Percentiles rank a stretch among this genome's conserved stretches.
Evolutionary conservation across 495 filamentous ascomycete species (phyloP).

Genomic region (Chaetomidium leptoderma): DNA sequence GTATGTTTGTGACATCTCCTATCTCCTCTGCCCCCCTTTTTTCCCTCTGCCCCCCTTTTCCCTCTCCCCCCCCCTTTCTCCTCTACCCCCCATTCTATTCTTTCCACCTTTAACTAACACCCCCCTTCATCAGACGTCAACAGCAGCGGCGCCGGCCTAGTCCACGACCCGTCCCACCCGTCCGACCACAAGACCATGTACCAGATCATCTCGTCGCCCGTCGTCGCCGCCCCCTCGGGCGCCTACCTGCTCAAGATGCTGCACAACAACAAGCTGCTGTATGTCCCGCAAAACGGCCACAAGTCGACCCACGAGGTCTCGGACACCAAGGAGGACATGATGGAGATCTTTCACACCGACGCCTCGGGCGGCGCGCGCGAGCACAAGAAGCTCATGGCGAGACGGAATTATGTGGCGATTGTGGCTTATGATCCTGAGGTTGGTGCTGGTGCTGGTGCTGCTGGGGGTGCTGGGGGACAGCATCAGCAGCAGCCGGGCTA

Average conservation of each 20-base stretch:
- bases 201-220: constrained; percentile 85
- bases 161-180: constrained; percentile 89
- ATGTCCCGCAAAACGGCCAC: constrained; percentile 87
- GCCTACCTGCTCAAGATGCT: constrained; percentile 87
- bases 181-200: constrained; percentile 99
- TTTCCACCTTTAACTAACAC: constrained; percentile 8
- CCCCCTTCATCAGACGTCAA: constrained; percentile 59
- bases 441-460: constrained; percentile 41
- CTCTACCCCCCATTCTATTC: not conserved
- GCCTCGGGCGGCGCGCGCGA: constrained; percentile 76
- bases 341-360: constrained; percentile 95
- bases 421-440: constrained; percentile 88
- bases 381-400: constrained; percentile 82
- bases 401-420: constrained; percentile 91
- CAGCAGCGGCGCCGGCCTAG: constrained; percentile 83
- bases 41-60: not conserved
- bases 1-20: constrained; percentile 46
- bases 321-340: constrained; percentile 99
- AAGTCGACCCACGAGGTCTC: constrained; percentile 60
- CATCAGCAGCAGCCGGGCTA: constrained; percentile 36
- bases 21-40: not conserved
- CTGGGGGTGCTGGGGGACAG: not conserved
- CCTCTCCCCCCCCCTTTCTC: too few species aligned
- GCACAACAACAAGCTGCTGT: constrained; percentile 84
- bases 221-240: constrained; percentile 82